These are phyloP conservation scores for Daphne laureola DNA, from an alignment of 441 rosid genomes.

Conservation along the genomic window DNA sequence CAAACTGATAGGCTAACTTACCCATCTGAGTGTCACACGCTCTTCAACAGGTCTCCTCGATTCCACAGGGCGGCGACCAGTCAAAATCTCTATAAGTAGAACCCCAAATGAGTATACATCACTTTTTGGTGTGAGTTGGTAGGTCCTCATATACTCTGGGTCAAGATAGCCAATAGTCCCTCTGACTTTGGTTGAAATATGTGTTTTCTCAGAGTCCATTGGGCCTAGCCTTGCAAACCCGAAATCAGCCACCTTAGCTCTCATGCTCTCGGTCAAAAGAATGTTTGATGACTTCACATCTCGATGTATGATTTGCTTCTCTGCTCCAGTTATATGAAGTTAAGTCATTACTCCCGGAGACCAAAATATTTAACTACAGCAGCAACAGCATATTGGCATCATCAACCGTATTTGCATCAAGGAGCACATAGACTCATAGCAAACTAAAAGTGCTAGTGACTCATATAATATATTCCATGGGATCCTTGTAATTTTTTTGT, in stretches of 20 bases:
- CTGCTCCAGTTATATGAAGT: conserved; percentile 29
- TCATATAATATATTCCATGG: too few relatives aligned
- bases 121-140: conserved; percentile 81
- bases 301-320: conserved; percentile 87
- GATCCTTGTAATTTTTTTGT: too few relatives aligned
- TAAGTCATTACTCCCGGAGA: not conserved
- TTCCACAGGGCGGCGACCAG: conserved; percentile 92
- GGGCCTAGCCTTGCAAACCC: conserved; percentile 86
- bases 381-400: too few relatives aligned
- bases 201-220: conserved; percentile 58
- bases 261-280: conserved; percentile 78
- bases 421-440: too few relatives aligned
- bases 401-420: too few relatives aligned
- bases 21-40: conserved; percentile 82
- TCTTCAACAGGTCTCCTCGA: conserved; percentile 43
- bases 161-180: conserved; percentile 97
- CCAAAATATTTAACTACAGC: too few relatives aligned
- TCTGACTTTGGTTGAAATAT: conserved; percentile 77
- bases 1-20: conserved; percentile 28
- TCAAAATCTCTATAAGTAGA: conserved; percentile 78
- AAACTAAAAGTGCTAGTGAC: too few relatives aligned
- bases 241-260: conserved; percentile 94
- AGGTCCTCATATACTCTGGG: conserved; percentile 92
- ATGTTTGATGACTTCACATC: conserved; percentile 94
- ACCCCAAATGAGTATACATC: conserved; percentile 92